Conservation (phyloP, 495 filamentous ascomycete species). For the Cercophora sp. region DNA sequence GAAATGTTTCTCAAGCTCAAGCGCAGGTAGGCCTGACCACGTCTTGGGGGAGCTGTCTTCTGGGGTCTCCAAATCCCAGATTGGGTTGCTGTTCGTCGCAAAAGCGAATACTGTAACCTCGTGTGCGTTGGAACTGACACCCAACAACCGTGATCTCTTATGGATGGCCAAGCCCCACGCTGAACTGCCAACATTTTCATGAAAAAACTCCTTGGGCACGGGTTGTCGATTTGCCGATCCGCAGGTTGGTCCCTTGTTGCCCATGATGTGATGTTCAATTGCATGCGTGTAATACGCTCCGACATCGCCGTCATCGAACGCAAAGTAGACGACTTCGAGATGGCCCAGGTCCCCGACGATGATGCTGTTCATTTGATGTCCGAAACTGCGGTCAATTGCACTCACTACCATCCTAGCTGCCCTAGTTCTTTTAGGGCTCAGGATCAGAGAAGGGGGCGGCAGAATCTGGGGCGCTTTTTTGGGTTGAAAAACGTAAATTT, state of each 20-base stretch:
- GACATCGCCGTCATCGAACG: slow-evolving; percentile 87
- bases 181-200: slow-evolving; percentile 67
- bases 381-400: slow-evolving; percentile 50
- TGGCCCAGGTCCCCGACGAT: slow-evolving; percentile 74
- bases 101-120: slow-evolving; percentile 71
- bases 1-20: slow-evolving; percentile 27
- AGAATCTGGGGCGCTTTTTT: slow-evolving; percentile 58
- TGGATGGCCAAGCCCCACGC: slow-evolving; percentile 93
- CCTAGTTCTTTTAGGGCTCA: slow-evolving; percentile 57
- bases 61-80: slow-evolving; percentile 2
- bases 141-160: slow-evolving; percentile 70
- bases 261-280: slow-evolving; percentile 28
- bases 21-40: slow-evolving; percentile 14
- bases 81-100: slow-evolving; percentile 48
- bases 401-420: slow-evolving; percentile 40
- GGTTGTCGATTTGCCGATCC: neutral
- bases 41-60: slow-evolving; percentile 14
- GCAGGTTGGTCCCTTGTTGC: neutral
- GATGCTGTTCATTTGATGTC: slow-evolving; percentile 76
- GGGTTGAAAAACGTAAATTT: slow-evolving; percentile 74
- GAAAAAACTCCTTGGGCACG: slow-evolving; percentile 56
- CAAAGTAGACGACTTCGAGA: slow-evolving; percentile 72
- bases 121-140: slow-evolving; percentile 69
- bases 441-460: slow-evolving; percentile 56
- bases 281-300: slow-evolving; percentile 66